phyloP scores from a whole-genome alignment of 2,329 filamentous ascomycete species.

The Colletotrichum lentis region DNA sequence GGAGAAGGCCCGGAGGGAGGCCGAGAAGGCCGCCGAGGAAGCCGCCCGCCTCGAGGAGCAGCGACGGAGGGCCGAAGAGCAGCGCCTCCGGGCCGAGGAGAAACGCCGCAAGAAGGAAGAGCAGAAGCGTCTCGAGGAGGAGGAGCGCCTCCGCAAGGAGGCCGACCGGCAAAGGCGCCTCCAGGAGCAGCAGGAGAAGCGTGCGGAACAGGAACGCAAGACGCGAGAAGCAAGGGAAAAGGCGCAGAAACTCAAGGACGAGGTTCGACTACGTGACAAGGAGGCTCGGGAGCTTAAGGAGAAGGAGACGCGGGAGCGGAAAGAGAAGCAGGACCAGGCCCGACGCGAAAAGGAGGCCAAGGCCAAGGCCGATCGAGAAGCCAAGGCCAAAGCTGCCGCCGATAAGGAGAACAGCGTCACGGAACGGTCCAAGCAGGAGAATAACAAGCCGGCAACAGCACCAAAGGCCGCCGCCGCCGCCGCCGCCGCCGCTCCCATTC shows the following conservation, averaged over 20 bases:
- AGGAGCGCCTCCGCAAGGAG: slow-evolving; percentile 85
- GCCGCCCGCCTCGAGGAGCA: slow-evolving; percentile 78
- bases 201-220: slow-evolving; percentile 86
- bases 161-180: slow-evolving; percentile 80
- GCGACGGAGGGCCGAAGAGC: slow-evolving; percentile 80
- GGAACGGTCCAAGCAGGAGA: slow-evolving; percentile 55
- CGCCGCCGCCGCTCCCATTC: slow-evolving; percentile 48
- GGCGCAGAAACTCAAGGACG: slow-evolving; percentile 86
- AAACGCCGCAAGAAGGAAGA: slow-evolving; percentile 91
- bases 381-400: slow-evolving; percentile 40
- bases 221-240: slow-evolving; percentile 66
- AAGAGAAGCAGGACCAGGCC: slow-evolving; percentile 66
- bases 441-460: slow-evolving; percentile 42
- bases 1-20: slow-evolving; percentile 86
- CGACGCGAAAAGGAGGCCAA: slow-evolving; percentile 62
- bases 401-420: slow-evolving; percentile 47
- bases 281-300: slow-evolving; percentile 76
- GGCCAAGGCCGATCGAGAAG: slow-evolving; percentile 45
- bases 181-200: slow-evolving; percentile 85
- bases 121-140: slow-evolving; percentile 88
- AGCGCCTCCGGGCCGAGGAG: slow-evolving; percentile 83
- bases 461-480: slow-evolving; percentile 50
- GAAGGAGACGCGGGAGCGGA: slow-evolving; percentile 65
- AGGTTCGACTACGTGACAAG: slow-evolving; percentile 80
- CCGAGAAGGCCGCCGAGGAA: slow-evolving; percentile 89